Evolutionary conservation across 2,329 filamentous ascomycete genomes (phyloP), one percentile per base, ranked within the genome.

Genomic region (Coniella vitis): DNA sequence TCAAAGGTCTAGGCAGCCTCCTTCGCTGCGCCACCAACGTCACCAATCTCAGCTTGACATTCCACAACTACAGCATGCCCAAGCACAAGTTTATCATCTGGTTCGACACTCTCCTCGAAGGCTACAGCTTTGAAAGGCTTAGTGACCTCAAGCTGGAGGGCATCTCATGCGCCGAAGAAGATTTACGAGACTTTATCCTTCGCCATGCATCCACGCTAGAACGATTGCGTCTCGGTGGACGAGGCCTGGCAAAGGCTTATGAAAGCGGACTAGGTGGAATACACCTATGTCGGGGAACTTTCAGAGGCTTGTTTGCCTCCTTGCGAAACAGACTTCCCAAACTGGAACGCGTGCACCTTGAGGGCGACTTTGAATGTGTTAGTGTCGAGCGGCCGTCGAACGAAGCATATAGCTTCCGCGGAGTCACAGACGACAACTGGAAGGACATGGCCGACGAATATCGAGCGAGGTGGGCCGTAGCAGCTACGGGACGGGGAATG

Each of bases 281-380:
- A 29, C 66, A 69, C 47, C 61, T 76, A 10, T 65, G 65, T 48
- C 64, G 69, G 35, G 73, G 73, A 7, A 69, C 64, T 0, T 74
- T 72, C 54, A 61, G 64, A 45, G 67, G 64, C 1, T 57, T 76
- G 4, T 71, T 75, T 54, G 60, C 63, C 3, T 62, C 64, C 14
- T 58, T 76, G 34, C 65, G 63, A 16, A 57, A 58, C 10, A 63
- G 58, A 42, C 58, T 71, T 51, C 59, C 67, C 4, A 58, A 60
- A 29, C 62, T 74, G 34, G 61, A 70, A 54, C 64, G 66, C 17
- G 61, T 74, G 45, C 68, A 71, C 45, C 60, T 75, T 42, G 69
- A 73, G 51, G 73, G 73, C 4, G 69, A 72, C 44, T 69, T 71
- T 39, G 66, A 69, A 52, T 70, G 68, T 39, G 67, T 68, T 20